Conservation (phyloP, 495 filamentous ascomycete species). For the Podospora comata region DNA sequence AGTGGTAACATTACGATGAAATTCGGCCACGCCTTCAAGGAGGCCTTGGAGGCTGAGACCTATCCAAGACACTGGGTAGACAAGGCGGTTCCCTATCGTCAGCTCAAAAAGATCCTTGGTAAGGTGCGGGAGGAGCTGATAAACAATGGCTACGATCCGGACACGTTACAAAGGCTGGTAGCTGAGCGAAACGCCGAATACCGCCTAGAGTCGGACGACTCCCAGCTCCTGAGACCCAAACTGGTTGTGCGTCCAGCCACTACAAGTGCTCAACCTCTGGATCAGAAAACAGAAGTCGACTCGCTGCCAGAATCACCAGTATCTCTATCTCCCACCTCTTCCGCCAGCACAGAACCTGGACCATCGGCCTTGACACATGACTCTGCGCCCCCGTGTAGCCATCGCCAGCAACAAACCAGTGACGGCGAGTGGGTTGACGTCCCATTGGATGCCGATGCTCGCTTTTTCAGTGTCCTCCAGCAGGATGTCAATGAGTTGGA, state of each 20-base stretch:
- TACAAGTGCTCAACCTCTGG: slow-evolving; percentile 6
- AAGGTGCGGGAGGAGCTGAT: slow-evolving; percentile 60
- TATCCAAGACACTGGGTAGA: slow-evolving; percentile 66
- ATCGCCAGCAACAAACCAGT: background rate
- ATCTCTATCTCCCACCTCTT: background rate
- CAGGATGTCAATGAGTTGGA: slow-evolving; percentile 60
- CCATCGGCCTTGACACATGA: background rate
- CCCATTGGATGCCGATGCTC: slow-evolving; percentile 60
- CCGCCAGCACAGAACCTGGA: background rate
- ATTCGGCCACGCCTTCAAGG: slow-evolving; percentile 66
- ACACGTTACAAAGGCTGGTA: slow-evolving; percentile 55
- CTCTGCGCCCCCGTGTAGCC: background rate
- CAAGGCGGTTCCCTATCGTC: slow-evolving; percentile 65
- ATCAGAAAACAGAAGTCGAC: background rate
- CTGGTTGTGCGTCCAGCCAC: slow-evolving; percentile 27
- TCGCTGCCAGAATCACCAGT: slow-evolving; percentile 11
- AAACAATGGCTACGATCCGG: slow-evolving; percentile 57
- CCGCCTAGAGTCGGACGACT: slow-evolving; percentile 40
- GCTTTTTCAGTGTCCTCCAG: slow-evolving; percentile 66
- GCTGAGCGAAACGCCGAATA: slow-evolving; percentile 45
- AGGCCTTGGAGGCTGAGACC: slow-evolving; percentile 53
- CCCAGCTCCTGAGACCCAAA: slow-evolving; percentile 26
- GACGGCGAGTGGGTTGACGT: slow-evolving; percentile 52
- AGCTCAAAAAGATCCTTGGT: slow-evolving; percentile 74
- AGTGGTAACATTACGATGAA: slow-evolving; percentile 54